These are phyloP conservation scores for Discostella pseudostelligera DNA, from an alignment of 108 stramenopile species.

Conservation along the genomic window DNA sequence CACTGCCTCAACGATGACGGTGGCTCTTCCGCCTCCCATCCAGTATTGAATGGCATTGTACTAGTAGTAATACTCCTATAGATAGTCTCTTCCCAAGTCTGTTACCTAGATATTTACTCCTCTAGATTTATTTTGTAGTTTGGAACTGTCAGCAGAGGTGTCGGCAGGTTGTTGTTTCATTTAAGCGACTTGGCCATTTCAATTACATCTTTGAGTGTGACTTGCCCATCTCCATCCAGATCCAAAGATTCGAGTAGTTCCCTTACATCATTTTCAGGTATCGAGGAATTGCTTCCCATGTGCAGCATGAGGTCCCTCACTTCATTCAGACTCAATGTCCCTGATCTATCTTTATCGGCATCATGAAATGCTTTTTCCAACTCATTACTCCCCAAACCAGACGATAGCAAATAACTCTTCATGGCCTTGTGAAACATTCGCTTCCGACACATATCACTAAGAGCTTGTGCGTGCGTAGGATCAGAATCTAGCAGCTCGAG, in stretches of 20 bases:
- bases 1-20: too few species aligned
- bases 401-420: constrained; percentile 54
- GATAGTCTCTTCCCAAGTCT: too few species aligned
- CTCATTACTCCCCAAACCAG: constrained; percentile 54
- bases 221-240: constrained; percentile 62
- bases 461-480: constrained; percentile 36
- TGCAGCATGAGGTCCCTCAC: constrained; percentile 51
- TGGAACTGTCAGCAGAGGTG: too few species aligned
- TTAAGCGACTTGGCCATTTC: constrained; percentile 5
- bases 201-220: constrained; percentile 40
- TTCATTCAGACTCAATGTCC: constrained; percentile 58
- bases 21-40: too few species aligned
- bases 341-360: constrained; percentile 54
- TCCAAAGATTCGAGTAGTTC: constrained; percentile 62
- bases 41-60: too few species aligned
- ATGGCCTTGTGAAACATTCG: constrained; percentile 66
- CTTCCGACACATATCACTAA: constrained; percentile 65
- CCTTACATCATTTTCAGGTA: constrained; percentile 59
- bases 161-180: not conserved
- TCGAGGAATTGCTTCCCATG: constrained; percentile 45
- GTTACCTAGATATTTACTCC: too few species aligned
- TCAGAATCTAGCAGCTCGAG: constrained; percentile 56
- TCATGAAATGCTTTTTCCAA: constrained; percentile 64
- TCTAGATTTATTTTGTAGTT: too few species aligned
- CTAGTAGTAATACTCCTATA: too few species aligned